Evolutionary conservation across 163 green algal species (phyloP), one percentile per base, ranked within the genome.

Genomic region (Chloromonas sp.): DNA sequence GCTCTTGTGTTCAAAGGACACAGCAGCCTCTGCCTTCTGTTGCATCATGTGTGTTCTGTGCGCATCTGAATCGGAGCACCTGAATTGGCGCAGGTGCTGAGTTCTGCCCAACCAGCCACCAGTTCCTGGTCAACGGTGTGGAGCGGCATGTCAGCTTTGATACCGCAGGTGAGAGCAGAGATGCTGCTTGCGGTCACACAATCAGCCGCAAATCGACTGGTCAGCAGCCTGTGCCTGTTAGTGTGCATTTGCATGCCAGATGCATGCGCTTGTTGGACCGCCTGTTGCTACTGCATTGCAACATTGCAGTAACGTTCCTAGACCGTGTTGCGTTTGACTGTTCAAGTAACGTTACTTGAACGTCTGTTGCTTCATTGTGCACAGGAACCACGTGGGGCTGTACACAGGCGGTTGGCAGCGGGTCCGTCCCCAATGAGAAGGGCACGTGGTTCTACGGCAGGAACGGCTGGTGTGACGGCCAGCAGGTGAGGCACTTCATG

Each of bases 391-490:
- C 84, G 14, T 92, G 87, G 88, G 91, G 89, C 70, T 94, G 91
- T 66, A 82, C 91, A 1, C 78, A 91, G 76, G 80, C 86, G 82
- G 90, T 94, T 1, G 58, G 74, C 66, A 78, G 91, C 62, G 91
- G 91, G 0, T 71, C 81, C 14, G 85, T 90, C 82, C 91, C 91
- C 0, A 94, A 94, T 78, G 87, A 94, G 86, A 89, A 92, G 66
- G 91, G 91, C 61, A 94, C 91, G 2, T 94, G 90, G 90, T 82
- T 89, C 58, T 94, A 92, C 78, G 91, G 91, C 60, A 80, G 91
- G 14, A 83, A 84, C 59, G 90, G 91, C 59, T 93, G 91, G 91
- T 94, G 91, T n/a, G 87, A 91, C 58, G 87, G 70, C 5, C 78
- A 84, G 86, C 71, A 89, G 15, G 90, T 93, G 70, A 58, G 57